Base-by-base conservation (phyloP, 176 grass and related monocot genomes). In the Bromus sterilis region DNA sequence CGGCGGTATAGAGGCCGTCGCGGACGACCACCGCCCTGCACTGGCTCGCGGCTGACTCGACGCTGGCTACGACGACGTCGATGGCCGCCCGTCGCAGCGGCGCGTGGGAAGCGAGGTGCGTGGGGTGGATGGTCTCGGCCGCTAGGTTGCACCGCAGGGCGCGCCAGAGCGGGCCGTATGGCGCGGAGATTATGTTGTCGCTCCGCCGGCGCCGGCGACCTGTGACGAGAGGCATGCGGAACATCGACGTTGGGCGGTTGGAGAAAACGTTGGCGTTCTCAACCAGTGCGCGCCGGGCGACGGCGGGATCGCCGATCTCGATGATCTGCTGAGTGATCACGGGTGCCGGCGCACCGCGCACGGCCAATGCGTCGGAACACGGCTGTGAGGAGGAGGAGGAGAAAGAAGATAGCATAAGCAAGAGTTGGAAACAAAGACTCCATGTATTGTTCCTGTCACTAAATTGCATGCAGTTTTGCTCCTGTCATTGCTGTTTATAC, bases 91-190 rank as follows among this genome's bases (percentile, higher is more conserved):
- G 0, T 25, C 33, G 46, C 48, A 49, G 46, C 82, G 12, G 56
- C 46, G 16, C 82, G 72, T n/a, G 21, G 53, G 10, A 56, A 0
- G 2, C 20, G 7, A 56, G 7, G 0, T 21, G 53, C 2, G 53
- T 0, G 33, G 74, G 74, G 74, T 85, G 82, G 28, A 85, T 35
- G 34, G 62, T 20, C 74, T 78, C 35, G 26, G 82, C 69, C 36
- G 18, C 46, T 62, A 85, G 74, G 74, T 85, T 85, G 20, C 74
- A 31, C 9, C 49, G 34, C 13, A 85, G 82, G 7, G 35, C 63
- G 25, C 58, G 36, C 83, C 83, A 85, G 74, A 35, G 83, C 8
- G 29, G 74, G 4, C 83, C 83, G 36, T 85, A 48, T 26, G 74
- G 82, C 28, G 44, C 63, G 63, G 48, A 58, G 49, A 4, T 78